Evolutionary conservation across 2,329 filamentous ascomycete species (phyloP), one percentile per base, ranked within the genome.

Genomic region (Fusarium stilboides): DNA sequence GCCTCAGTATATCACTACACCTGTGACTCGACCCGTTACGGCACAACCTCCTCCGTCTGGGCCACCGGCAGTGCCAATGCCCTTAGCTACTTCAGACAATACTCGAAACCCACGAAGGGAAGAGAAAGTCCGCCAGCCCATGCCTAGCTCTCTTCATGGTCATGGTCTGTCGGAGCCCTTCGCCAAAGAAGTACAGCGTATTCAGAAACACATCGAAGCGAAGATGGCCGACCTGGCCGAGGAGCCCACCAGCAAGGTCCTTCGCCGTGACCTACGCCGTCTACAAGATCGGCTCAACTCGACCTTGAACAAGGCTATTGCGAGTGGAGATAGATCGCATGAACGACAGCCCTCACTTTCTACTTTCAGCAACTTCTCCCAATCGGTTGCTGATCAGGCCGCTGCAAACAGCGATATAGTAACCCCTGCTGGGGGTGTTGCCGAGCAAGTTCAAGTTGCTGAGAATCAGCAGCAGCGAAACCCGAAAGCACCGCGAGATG

Each of bases 241-340:
- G 12, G 56, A 70, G 9, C 74, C 78, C 5, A 45, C 57, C 19
- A 66, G 77, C 26, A 22, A 33, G 14, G 40, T 55, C 4, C 53
- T 80, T n/a, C 71, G 72, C 17, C 56, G 57, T 8, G 69, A 77
- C 10, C 42, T 75, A 36, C 65, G 73, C 12, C 59, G 44, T n/a
- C 65, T 79, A 3, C 78, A 79, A 50, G 54, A 72, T 37, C 61
- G 71, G 43, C 71, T 80, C 24, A 78, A 80, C 43, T 42, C 51
- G 20, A 70, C 71, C 6, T 31, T 80, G 24, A 76, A 80, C 57
- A 60, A 63, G n/a, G 71, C 69, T 8, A 75, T 72, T 15, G 57
- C 61, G 10, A 49, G 47, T 17, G 58, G 61, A 6, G 62, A 49
- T 17, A 34, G n/a, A 7, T 37, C 49, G 3, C 54, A 54, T 17